Evolutionary conservation across 208 protist species (phyloP).

Genomic region (Acanthamoeba royreba): DNA sequence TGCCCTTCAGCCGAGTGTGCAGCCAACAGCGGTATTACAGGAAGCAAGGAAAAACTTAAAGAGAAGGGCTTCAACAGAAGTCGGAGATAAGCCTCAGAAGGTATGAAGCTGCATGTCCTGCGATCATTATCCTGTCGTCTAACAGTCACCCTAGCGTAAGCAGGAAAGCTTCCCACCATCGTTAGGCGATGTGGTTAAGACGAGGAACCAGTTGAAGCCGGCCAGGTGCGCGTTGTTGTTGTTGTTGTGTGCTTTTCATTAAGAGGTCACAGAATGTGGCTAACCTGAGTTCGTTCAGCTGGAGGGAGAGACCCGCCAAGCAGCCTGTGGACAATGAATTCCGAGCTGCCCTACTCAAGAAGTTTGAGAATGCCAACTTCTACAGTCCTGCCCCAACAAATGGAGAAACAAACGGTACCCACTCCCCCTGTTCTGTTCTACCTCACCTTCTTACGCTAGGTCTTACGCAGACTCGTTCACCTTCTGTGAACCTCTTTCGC

Average conservation of each 20-base stretch:
- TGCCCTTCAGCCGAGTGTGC: background rate
- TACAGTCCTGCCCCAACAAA: background rate
- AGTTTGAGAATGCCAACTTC: constrained; percentile 1
- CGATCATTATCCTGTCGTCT: background rate
- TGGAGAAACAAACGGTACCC: background rate
- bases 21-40: background rate
- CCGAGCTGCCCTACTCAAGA: background rate
- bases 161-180: background rate
- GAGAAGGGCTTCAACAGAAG: background rate
- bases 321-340: background rate
- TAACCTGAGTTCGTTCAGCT: background rate
- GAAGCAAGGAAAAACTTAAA: background rate
- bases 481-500: background rate
- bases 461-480: background rate
- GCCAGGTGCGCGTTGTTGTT: background rate
- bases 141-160: background rate
- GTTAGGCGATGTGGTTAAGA: background rate
- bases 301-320: no score
- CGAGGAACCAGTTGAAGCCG: background rate
- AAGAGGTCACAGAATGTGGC: background rate
- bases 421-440: background rate
- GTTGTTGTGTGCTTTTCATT: background rate
- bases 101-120: background rate
- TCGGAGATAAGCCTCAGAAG: background rate
- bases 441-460: background rate